Evolutionary conservation across 495 filamentous ascomycete genomes (phyloP).

Genomic region (Aspergillus sclerotioniger): DNA sequence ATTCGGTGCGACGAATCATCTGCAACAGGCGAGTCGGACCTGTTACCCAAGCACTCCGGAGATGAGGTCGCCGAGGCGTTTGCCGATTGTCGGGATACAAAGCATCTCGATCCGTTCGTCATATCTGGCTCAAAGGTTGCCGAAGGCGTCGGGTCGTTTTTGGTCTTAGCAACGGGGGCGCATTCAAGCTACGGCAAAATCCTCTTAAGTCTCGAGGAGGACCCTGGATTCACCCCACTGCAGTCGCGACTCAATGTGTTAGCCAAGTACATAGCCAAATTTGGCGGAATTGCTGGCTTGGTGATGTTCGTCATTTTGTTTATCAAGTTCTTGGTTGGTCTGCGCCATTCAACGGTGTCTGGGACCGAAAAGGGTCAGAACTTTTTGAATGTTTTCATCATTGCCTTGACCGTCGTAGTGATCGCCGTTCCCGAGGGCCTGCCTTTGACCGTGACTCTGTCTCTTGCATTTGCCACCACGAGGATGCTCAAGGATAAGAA

Average conservation of each 20-base stretch:
- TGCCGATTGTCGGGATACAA: constrained; percentile 1
- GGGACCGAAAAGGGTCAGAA: constrained; percentile 61
- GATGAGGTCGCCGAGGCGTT: constrained; percentile 60
- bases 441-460: constrained; percentile 59
- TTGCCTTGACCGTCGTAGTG: constrained; percentile 58
- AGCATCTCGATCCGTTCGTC: constrained; percentile 54
- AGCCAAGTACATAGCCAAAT: constrained; percentile 80
- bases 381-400: constrained; percentile 58
- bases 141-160: constrained; percentile 75
- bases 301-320: constrained; percentile 80
- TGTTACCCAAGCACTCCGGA: constrained; percentile 60
- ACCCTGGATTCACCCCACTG: constrained; percentile 76
- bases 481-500: constrained; percentile 61
- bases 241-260: constrained; percentile 78
- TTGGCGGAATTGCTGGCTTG: constrained; percentile 74
- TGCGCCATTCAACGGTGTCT: constrained; percentile 48
- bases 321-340: constrained; percentile 66
- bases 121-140: constrained; percentile 80
- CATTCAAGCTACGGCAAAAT: constrained; percentile 82
- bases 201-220: constrained; percentile 79
- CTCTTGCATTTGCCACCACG: constrained; percentile 53
- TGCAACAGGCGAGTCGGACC: constrained; percentile 71
- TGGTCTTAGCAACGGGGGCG: constrained; percentile 76
- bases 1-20: constrained; percentile 70
- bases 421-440: constrained; percentile 68